Conservation (phyloP, 192 early-diverging fungal species). For the Coemansia sp. region DNA sequence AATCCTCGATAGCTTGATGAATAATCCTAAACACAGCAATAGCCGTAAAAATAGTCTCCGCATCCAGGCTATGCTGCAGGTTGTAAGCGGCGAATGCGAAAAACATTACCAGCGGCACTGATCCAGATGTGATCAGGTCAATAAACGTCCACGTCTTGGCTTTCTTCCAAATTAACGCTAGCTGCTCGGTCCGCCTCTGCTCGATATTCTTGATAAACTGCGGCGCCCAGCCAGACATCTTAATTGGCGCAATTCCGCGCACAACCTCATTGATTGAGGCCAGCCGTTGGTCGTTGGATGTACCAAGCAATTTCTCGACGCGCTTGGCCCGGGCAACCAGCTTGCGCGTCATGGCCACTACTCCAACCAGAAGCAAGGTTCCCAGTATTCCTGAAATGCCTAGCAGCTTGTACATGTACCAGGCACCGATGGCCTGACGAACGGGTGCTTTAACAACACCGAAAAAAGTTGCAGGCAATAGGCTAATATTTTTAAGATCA, state of each 20-base stretch:
- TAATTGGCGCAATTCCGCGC: constrained; percentile 85
- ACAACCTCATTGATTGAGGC: constrained; percentile 75
- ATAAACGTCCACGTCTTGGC: constrained; percentile 55
- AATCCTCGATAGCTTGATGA: constrained; percentile 57
- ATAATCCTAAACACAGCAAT: constrained; percentile 73
- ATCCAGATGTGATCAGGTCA: constrained; percentile 57
- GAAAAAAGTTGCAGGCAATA: constrained; percentile 41
- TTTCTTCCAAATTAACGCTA: constrained; percentile 50
- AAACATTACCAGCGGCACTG: constrained; percentile 58
- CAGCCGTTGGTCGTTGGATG: constrained; percentile 70
- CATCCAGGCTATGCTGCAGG: constrained; percentile 53
- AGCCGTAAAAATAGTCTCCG: constrained; percentile 66
- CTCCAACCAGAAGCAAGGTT: constrained; percentile 61
- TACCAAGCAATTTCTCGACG: constrained; percentile 57
- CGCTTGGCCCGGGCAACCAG: constrained; percentile 51
- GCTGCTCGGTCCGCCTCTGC: constrained; percentile 57
- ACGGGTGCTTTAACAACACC: constrained; percentile 55
- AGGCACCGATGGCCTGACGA: constrained; percentile 63
- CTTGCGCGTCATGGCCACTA: constrained; percentile 51
- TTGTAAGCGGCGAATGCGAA: constrained; percentile 62
- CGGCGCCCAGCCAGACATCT: constrained; percentile 85
- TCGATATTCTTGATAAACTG: constrained; percentile 73
- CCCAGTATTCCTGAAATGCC: constrained; percentile 77
- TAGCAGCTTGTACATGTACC: constrained; percentile 69
- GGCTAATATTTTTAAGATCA: constrained; percentile 61